phyloP scores from a whole-genome alignment of 805 yeast genomes.

The Kazachstania bromeliacearum region DNA sequence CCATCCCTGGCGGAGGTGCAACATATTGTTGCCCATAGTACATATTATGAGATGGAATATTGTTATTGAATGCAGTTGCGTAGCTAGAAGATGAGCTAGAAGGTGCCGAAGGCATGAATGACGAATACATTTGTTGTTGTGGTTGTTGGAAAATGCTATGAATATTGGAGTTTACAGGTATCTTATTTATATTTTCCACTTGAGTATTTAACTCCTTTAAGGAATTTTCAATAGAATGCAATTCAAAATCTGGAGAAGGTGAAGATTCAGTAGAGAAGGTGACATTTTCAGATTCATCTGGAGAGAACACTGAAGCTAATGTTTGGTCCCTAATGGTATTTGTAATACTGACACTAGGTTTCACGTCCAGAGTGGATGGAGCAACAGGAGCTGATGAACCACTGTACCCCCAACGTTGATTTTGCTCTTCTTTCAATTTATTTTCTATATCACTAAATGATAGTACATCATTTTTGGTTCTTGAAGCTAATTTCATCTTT shows the following conservation, averaged over 20 bases:
- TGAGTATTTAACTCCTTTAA: slow-evolving; percentile 4
- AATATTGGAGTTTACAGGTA: too few relatives aligned
- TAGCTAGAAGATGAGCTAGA: too few relatives aligned
- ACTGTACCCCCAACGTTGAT: slow-evolving; percentile 21
- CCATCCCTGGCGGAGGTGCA: too few relatives aligned
- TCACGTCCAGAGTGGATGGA: slow-evolving; percentile 18
- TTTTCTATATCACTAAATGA: slow-evolving; percentile 10
- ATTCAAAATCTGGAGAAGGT: background rate
- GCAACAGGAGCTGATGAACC: slow-evolving; percentile 29
- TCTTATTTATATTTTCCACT: too few relatives aligned
- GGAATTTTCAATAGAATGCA: slow-evolving; percentile 5
- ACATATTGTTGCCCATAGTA: background rate
- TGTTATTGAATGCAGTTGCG: too few relatives aligned
- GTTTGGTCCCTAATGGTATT: background rate
- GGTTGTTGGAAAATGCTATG: too few relatives aligned
- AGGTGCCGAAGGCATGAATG: too few relatives aligned
- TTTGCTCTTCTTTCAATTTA: slow-evolving; percentile 7
- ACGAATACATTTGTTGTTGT: too few relatives aligned
- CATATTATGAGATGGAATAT: background rate
- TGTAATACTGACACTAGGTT: slow-evolving; percentile 14
- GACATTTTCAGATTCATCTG: background rate
- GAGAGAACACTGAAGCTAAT: background rate
- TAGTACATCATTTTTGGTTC: background rate
- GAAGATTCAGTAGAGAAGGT: background rate
- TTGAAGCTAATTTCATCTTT: background rate